Evolutionary conservation across 1,139 yeast genomes (phyloP), one percentile per base, ranked within the genome.

Genomic region (Meyerozyma carpophila): DNA sequence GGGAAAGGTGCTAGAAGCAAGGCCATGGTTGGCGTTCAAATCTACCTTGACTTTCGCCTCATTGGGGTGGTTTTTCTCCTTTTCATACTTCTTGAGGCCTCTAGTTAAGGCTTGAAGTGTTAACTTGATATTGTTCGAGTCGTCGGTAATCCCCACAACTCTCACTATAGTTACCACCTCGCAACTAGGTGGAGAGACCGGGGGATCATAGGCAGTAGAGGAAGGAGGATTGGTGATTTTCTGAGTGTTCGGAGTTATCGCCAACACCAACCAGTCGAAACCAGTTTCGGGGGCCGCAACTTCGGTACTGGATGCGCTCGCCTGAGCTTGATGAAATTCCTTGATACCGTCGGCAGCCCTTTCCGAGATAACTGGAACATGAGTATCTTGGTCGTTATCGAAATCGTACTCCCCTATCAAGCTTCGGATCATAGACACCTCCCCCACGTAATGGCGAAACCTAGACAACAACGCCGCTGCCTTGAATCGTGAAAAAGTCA

Each of bases 101-200:
- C 87, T 65, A 1, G 71, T 58, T n/a, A 80, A 50, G 0, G 84
- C 83, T 51, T 76, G 81, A 43, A 82, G 66, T 0, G 82, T 73
- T 37, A 82, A 51, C 21, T 70, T 67, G 39, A 79, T 62, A 39
- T 64, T 66, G 44, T 69, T 68, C 27, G 72, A 65, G 46, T 72
- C 79, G 44, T 73, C 79, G 27, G 68, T 61, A 10, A 79, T 59
- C 1, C 79, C 81, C 13, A 73, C 70, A 10, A 81, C 68, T 46
- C 77, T 64, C 10, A 75, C 74, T 3, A 81, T 56, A 0, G 84
- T 79, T 8, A 70, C 73, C 2, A 65, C 65, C 10, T 62, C 55
- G 24, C 50, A 27, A n/a, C 24, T 13, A 5, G 21, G 27, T 13
- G 11, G 24, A 20, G 37, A 11, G 8, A 20, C 26, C 21, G 37